These are phyloP conservation scores for Tieghemostelium lacteum DNA, from an alignment of 78 protist species.

Conservation along the genomic window DNA sequence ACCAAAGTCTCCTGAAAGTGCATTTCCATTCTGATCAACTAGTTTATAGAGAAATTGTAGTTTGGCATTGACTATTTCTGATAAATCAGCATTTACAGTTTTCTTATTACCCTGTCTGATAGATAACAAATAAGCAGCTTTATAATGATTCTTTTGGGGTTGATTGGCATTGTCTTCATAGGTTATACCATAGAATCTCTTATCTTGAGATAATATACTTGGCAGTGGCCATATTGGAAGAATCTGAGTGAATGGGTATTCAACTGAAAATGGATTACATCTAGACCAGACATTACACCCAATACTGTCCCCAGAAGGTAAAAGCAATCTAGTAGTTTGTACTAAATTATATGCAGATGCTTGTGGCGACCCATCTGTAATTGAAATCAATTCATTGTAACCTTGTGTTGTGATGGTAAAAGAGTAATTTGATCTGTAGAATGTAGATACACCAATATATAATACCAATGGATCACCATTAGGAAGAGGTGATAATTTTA, in stretches of 20 bases:
- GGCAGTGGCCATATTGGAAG: slow-evolving; percentile 73
- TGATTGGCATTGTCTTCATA: not conserved
- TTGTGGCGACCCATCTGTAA: not conserved
- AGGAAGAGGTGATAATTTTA: slow-evolving; percentile 14
- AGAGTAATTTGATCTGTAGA: slow-evolving; percentile 29
- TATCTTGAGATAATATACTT: not conserved
- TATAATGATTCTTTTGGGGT: not conserved
- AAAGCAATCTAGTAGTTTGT: slow-evolving; percentile 30
- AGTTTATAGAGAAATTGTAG: slow-evolving; percentile 13
- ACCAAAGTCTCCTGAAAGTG: not conserved
- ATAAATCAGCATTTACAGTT: not conserved
- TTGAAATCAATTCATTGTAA: not conserved
- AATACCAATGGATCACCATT: slow-evolving; percentile 22
- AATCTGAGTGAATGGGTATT: slow-evolving; percentile 8
- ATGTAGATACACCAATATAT: slow-evolving; percentile 40
- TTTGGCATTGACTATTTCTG: not conserved
- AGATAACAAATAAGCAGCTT: slow-evolving; percentile 48
- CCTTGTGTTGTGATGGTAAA: slow-evolving; percentile 15
- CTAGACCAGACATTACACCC: slow-evolving; percentile 20
- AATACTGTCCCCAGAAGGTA: not conserved
- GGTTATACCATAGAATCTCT: not conserved
- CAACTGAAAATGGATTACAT: not conserved
- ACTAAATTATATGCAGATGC: slow-evolving; percentile 27
- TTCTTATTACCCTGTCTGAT: not conserved
- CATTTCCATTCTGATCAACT: slow-evolving; percentile 33